Evolutionary conservation across 371 early-diverging fungal species (phyloP), one percentile per base, ranked within the genome.

Genomic region (Saksenaea vasiformis): DNA sequence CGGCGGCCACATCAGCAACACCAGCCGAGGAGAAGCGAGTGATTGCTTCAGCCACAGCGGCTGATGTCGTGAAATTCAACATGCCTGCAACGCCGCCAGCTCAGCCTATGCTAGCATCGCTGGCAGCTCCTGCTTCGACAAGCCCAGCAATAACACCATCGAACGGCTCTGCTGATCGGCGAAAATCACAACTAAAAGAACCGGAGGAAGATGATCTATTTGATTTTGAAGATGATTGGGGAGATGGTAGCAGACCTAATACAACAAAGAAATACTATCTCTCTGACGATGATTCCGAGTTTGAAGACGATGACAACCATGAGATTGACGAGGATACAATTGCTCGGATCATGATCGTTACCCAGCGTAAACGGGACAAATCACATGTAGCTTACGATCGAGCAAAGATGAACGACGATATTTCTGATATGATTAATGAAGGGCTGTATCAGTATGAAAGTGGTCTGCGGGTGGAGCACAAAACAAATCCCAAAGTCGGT

Each of bases 351-450:
- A 76, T 95, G 75, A 93, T 95, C 77, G 94, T 95, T 57, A 94
- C 95, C 26, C 93, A 91, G 74, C 87, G 88, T 61, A 87, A 85
- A 38, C 77, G 79, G 61, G 92, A 91, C 58, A 84, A 87, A 56
- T 74, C 86, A 5, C 90, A 90, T 62, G 78, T 82, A 41, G 80
- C 85, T 28, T 90, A 82, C 67, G 92, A 93, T 64, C 89, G 95
- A 67, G 86, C 88, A 72, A 80, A 87, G 17, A 85, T 88, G 77
- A 88, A 91, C 62, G 91, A 90, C 54, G 96, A 96, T 27, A 83
- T 95, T 59, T 84, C 87, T 34, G 92, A 95, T 37, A 93, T 94
- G 74, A 96, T 96, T 76, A 96, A 90, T 73, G 95, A 96, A 70
- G 96, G 95, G 2, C 80, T 96, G 35, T 90, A 90, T 71, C 85